phyloP scores from a whole-genome alignment of 176 grass and related monocot species.

The Secale cereale region DNA sequence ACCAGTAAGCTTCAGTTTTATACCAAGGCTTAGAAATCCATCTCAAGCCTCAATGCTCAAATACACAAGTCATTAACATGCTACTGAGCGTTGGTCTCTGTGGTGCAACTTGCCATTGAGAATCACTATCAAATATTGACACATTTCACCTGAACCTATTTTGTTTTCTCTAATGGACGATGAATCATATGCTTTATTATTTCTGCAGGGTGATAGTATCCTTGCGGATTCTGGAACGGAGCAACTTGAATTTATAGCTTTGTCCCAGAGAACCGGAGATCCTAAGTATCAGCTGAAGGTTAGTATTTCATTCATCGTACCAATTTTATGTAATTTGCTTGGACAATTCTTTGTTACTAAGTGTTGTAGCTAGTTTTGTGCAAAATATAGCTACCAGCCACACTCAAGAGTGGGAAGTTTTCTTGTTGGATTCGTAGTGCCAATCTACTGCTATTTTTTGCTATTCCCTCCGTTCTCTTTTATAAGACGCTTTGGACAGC shows the following conservation, averaged over 20 bases:
- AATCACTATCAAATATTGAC: not conserved
- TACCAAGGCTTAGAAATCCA: not conserved
- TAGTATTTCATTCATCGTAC: slow-evolving; percentile 10
- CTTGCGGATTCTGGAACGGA: slow-evolving; percentile 97
- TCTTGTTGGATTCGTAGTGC: not conserved
- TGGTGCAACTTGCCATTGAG: not conserved
- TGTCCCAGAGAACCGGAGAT: slow-evolving; percentile 91
- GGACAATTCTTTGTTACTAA: not conserved
- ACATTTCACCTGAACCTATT: slow-evolving; percentile 8
- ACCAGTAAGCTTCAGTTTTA: slow-evolving; percentile 12
- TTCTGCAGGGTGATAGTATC: slow-evolving; percentile 81
- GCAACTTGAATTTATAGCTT: slow-evolving; percentile 97
- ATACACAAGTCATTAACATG: not conserved
- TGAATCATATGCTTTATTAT: slow-evolving; percentile 18
- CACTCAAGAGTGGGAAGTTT: not conserved
- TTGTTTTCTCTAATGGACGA: not conserved
- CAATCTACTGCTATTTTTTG: not conserved
- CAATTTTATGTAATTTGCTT: slow-evolving; percentile 26
- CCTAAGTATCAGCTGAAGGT: slow-evolving; percentile 95
- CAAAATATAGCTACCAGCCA: not conserved
- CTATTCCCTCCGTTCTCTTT: no score
- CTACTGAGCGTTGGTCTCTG: not conserved
- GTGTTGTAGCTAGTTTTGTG: not conserved
- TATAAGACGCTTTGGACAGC: no score
- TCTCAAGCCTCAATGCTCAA: not conserved